Percentiles rank a stretch among this genome's conserved stretches.
Evolutionary conservation across 2,329 filamentous ascomycete genomes (phyloP).

Genomic region (Mariannaea elegans): DNA sequence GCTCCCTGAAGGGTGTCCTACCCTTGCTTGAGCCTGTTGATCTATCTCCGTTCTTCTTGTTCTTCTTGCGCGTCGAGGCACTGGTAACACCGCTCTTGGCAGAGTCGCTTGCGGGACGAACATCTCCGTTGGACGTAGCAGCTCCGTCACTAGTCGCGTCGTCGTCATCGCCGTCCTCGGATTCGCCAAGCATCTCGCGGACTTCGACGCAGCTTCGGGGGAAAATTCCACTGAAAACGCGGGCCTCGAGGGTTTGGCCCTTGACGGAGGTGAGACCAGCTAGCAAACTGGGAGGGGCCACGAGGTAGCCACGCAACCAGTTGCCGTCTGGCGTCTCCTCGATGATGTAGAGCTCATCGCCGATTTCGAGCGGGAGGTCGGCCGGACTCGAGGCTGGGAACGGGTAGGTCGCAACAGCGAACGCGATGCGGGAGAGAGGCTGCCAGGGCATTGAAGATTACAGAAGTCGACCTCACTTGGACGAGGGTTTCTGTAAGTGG

Average conservation of each 20-base stretch:
- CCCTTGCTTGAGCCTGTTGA: constrained; percentile 33
- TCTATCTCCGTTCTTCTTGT: constrained; percentile 46
- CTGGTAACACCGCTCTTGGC: constrained; percentile 63
- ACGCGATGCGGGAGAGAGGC: constrained; percentile 95
- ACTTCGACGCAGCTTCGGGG: constrained; percentile 94
- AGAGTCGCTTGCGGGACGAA: constrained; percentile 55
- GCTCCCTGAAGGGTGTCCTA: constrained; percentile 46
- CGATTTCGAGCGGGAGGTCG: constrained; percentile 95
- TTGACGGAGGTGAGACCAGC: constrained; percentile 90
- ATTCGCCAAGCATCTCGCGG: constrained; percentile 86
- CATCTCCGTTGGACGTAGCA: constrained; percentile 38
- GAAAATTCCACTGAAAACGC: constrained; percentile 99
- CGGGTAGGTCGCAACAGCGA: constrained; percentile 94
- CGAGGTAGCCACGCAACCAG: constrained; percentile 95
- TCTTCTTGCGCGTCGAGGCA: constrained; percentile 49
- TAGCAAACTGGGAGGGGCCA: constrained; percentile 91
- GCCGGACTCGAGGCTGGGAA: constrained; percentile 87
- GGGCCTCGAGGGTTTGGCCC: constrained; percentile 91
- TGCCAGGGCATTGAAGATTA: constrained; percentile 85
- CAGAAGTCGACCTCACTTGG: constrained; percentile 27
- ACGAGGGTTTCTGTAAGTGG: constrained; percentile 23
- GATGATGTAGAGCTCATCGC: constrained; percentile 98
- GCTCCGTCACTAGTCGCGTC: constrained; percentile 47
- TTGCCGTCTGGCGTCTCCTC: constrained; percentile 91
- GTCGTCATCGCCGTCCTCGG: constrained; percentile 61